Evolutionary conservation across 495 filamentous ascomycete species (phyloP), one percentile per base, ranked within the genome.

Genomic region (Daldinia caldariorum): DNA sequence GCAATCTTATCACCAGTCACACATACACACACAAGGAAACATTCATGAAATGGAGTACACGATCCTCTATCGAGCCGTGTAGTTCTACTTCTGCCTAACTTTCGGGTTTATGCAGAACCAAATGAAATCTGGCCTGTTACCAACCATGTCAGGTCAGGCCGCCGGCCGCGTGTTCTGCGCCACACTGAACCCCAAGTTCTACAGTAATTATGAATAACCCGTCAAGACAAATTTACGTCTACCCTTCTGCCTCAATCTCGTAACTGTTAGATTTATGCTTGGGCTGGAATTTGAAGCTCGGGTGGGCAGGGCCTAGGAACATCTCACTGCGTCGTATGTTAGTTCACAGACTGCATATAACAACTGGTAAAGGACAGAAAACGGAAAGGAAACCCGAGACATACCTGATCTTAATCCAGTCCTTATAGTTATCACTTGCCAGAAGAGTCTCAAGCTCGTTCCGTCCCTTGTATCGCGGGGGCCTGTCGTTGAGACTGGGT

Each of bases 351-450:
- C 57, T 22, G 10, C 6, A 0, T 18, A 13, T 6, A 41, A n/a
- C n/a, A n/a, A n/a, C n/a, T 13, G 49, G 39, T 14, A 16, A 39
- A 6, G 26, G 31, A 20, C 12, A 35, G 43, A 50, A 57, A 66
- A n/a, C 34, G 50, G n/a, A 20, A 56, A 47, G 31, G 60, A 34
- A 64, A 68, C 9, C 2, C 56, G 14, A 45, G 4, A 81, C 89
- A 78, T 86, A 96, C 93, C 91, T 95, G 75, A 99, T 96, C 84
- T 97, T 98, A 73, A 99, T 92, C 95, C 95, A 99, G 79, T 99
- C 95, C 81, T 89, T 91, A 79, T 96, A 97, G 78, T 98, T 90
- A 39, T 86, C 87, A 81, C 94, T 97, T 9, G 87, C 89, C 80
- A 99, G 80, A 67, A 99, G 80, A 49, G 92, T 96, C 86, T 99